Percentiles rank a stretch among this genome's conserved stretches.
Evolutionary conservation across 768 basidiomycete species (phyloP).

Genomic region (Mycena polygramma): DNA sequence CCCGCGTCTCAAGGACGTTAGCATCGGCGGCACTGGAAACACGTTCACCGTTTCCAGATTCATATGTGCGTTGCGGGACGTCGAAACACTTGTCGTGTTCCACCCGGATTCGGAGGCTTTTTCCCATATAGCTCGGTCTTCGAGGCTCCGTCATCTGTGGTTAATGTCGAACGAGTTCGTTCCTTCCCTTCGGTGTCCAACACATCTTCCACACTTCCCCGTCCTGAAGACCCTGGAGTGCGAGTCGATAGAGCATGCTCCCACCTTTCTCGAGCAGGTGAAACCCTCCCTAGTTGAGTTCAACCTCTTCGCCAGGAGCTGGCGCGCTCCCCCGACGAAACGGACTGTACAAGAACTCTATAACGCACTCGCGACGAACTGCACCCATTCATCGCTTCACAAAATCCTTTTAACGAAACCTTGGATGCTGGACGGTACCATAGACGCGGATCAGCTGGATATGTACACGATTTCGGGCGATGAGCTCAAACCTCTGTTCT

Average conservation of each 20-base stretch:
- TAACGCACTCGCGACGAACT: background rate
- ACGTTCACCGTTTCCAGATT: background rate
- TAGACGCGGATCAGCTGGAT: background rate
- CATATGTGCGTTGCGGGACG: background rate
- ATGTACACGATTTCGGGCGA: background rate
- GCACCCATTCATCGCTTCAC: constrained; percentile 3
- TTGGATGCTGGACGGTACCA: background rate
- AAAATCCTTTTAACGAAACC: background rate
- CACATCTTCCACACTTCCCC: background rate
- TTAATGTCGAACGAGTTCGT: background rate
- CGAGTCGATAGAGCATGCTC: constrained; percentile 5
- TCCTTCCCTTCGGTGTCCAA: background rate
- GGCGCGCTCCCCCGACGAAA: background rate
- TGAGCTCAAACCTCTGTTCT: background rate
- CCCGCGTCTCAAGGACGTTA: background rate
- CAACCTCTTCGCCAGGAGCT: background rate
- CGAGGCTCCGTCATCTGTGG: constrained; percentile 11
- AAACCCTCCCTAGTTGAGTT: background rate
- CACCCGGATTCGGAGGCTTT: background rate
- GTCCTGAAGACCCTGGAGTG: background rate
- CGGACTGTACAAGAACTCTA: background rate
- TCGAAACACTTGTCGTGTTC: constrained; percentile 7
- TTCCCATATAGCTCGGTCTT: constrained; percentile 13
- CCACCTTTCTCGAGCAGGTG: background rate
- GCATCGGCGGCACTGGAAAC: background rate